Evolutionary conservation across 1,284 basidiomycete genomes (phyloP).

Genomic region (Taiwanofungus camphoratus): DNA sequence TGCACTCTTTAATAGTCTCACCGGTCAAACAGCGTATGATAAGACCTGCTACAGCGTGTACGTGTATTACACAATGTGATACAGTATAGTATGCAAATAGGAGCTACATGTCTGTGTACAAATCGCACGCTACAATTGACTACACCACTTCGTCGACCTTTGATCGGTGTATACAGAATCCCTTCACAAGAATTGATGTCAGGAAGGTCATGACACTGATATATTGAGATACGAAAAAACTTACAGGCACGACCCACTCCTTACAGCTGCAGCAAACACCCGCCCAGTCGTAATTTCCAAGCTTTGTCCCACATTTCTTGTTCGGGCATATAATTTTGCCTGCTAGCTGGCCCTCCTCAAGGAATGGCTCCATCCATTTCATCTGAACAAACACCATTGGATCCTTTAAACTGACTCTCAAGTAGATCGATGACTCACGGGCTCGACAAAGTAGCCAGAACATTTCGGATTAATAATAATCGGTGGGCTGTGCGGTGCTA

Average conservation of each 20-base stretch:
- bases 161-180: slow-evolving; percentile 84
- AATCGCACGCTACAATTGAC: too few relatives aligned
- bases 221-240: slow-evolving; percentile 25
- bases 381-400: slow-evolving; percentile 41
- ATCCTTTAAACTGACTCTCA: not conserved
- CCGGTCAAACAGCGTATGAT: too few relatives aligned
- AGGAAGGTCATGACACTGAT: not conserved
- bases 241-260: slow-evolving; percentile 85
- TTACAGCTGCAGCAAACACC: slow-evolving; percentile 90
- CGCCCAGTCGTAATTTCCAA: slow-evolving; percentile 97
- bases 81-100: too few relatives aligned
- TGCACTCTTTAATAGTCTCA: too few relatives aligned
- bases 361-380: slow-evolving; percentile 90
- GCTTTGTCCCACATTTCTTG: slow-evolving; percentile 81
- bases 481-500: slow-evolving; percentile 43
- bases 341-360: slow-evolving; percentile 68
- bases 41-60: too few relatives aligned
- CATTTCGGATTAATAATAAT: slow-evolving; percentile 75
- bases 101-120: too few relatives aligned
- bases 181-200: slow-evolving; percentile 36
- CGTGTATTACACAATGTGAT: too few relatives aligned
- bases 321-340: slow-evolving; percentile 94
- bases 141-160: slow-evolving; percentile 83
- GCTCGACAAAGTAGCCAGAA: slow-evolving; percentile 95
- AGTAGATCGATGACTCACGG: slow-evolving; percentile 49